These are phyloP conservation scores for Tolypocladium album DNA, from an alignment of 2,329 filamentous ascomycete genomes.

Conservation along the genomic window DNA sequence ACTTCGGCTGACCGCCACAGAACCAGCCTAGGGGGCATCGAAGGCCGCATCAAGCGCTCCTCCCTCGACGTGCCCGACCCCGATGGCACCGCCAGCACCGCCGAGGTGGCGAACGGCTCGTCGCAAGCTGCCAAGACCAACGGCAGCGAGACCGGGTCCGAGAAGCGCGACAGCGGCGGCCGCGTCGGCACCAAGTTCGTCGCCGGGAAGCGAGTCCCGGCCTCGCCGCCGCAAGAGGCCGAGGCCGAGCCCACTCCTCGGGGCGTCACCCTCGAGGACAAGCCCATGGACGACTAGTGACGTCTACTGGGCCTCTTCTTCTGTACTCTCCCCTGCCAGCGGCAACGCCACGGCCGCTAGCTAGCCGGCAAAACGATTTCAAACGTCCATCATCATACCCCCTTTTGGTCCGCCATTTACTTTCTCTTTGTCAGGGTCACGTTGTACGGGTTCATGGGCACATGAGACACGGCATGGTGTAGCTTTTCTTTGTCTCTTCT, in stretches of 20 bases:
- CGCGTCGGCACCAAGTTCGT: slow-evolving; percentile 32
- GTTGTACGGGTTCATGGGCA: slow-evolving; percentile 6
- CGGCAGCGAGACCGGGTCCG: slow-evolving; percentile 17
- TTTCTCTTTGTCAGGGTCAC: slow-evolving; percentile 1
- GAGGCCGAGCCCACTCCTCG: slow-evolving; percentile 18
- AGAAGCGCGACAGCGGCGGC: slow-evolving; percentile 56
- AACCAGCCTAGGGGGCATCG: slow-evolving; percentile 37
- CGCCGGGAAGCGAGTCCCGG: slow-evolving; percentile 33
- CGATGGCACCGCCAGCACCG: slow-evolving; percentile 29
- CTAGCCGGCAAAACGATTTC: background rate
- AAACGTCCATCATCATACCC: background rate
- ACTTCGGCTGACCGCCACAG: slow-evolving; percentile 42
- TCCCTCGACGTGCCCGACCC: slow-evolving; percentile 75
- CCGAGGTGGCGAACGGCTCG: slow-evolving; percentile 30
- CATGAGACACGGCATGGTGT: slow-evolving; percentile 3
- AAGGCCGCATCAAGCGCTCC: slow-evolving; percentile 40
- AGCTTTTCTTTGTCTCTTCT: background rate
- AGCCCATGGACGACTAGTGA: slow-evolving; percentile 38
- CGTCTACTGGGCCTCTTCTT: background rate
- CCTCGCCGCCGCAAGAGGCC: slow-evolving; percentile 17
- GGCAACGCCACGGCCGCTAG: background rate
- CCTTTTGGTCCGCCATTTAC: background rate
- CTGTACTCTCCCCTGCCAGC: background rate
- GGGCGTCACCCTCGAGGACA: slow-evolving; percentile 41
- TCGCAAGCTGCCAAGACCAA: slow-evolving; percentile 10